These are phyloP conservation scores for Cyberlindnera veronae DNA, from an alignment of 805 yeast genomes.

Conservation along the genomic window DNA sequence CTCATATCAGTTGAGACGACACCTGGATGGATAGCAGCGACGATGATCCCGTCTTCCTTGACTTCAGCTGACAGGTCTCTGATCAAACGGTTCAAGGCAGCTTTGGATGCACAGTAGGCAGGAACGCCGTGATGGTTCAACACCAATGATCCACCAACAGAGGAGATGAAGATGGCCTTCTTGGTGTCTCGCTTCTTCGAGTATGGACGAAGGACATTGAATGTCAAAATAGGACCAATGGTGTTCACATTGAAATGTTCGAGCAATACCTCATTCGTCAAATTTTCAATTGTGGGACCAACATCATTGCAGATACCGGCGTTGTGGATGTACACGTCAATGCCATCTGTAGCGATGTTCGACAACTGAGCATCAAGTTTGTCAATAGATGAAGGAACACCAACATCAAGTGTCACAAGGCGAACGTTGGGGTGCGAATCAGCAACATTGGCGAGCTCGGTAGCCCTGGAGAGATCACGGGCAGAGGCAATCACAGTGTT, in stretches of 20 bases:
- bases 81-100: constrained; percentile 32
- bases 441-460: neutral
- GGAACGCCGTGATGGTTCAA: constrained; percentile 11
- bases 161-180: constrained; percentile 29
- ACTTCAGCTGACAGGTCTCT: neutral
- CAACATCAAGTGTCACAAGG: constrained; percentile 9
- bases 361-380: constrained; percentile 7
- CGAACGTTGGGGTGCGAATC: neutral
- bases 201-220: constrained; percentile 10
- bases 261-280: neutral
- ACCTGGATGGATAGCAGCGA: constrained; percentile 1
- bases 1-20: neutral
- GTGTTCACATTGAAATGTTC: constrained; percentile 8
- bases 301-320: constrained; percentile 10
- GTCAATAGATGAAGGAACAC: constrained; percentile 7
- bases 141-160: constrained; percentile 26
- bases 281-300: neutral
- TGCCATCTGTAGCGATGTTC: constrained; percentile 6
- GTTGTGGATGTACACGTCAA: too few species aligned
- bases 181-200: constrained; percentile 19
- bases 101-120: constrained; percentile 37
- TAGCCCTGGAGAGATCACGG: neutral
- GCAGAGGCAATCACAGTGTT: constrained; percentile 2
- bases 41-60: neutral
- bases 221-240: constrained; percentile 10